Evolutionary conservation across 441 rosid genomes (phyloP), one percentile per base, ranked within the genome.

Genomic region (Bruguiera hainesii): DNA sequence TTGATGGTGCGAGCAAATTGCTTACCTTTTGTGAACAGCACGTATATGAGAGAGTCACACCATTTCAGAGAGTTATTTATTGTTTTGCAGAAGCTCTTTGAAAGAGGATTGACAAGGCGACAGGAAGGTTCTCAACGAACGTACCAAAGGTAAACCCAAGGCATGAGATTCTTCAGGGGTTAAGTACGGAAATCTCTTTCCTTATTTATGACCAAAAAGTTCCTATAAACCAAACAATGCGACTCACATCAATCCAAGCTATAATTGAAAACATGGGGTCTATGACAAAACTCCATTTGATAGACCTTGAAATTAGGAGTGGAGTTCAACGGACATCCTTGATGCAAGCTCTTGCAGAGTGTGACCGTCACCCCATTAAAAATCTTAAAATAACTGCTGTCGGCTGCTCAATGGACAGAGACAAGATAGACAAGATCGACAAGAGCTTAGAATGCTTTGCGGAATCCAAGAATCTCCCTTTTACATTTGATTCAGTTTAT

Each of bases 311-410:
- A 20, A 57, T 80, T 37, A 52, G 57, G 65, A 58, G 4, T 18
- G 76, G 78, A 5, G 51, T 42, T 31, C 81, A 76, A 50, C 76
- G 78, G 77, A 55, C 76, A 4, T 55, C 60, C n/a, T 48, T 79
- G 49, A 82, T 79, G 80, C 85, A 82, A 70, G 75, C 81, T 60
- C 57, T 72, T 20, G 70, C 59, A 0, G 58, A 71, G 10, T 61
- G 72, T n/a, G 1, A 23, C 2, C 68, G 68, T 3, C 35, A 16
- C 31, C 70, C 66, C 11, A 7, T 78, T 21, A 61, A 81, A 61
- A 72, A 67, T 68, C 66, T 73, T 11, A 81, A 73, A 60, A 71
- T 81, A 52, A 73, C 73, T 18, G 80, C 82, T 10, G 50, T 73
- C 0, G 61, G 68, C 68, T 3, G 7, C 39, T n/a, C 55, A 46